Conservation (phyloP, 805 yeast genomes). For the Kluyveromyces wickerhamii region DNA sequence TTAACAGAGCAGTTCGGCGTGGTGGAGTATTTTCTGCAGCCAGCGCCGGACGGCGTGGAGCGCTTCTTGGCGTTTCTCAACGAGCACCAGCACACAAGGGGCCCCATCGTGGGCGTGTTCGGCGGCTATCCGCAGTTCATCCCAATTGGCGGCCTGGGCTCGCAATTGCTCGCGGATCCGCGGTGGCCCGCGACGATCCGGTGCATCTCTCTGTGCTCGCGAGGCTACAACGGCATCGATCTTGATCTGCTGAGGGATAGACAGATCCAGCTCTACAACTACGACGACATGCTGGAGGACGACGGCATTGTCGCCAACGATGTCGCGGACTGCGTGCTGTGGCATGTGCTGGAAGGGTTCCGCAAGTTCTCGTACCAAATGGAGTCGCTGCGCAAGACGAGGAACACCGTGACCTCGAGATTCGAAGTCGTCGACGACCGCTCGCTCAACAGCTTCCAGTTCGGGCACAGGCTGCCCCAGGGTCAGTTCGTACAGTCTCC, state of each 20-base stretch:
- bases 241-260: constrained; percentile 32
- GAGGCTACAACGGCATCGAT: constrained; percentile 50
- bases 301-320: constrained; percentile 46
- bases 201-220: constrained; percentile 46
- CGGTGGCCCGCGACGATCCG: constrained; percentile 38
- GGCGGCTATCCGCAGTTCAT: constrained; percentile 53
- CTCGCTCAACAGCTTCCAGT: constrained; percentile 29
- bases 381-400: constrained; percentile 22
- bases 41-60: background rate
- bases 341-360: constrained; percentile 46
- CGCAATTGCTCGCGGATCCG: constrained; percentile 32
- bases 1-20: background rate
- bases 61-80: constrained; percentile 1
- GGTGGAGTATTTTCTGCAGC: background rate
- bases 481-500: constrained; percentile 39
- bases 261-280: constrained; percentile 40
- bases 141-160: constrained; percentile 42
- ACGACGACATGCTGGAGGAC: constrained; percentile 18
- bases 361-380: constrained; percentile 40
- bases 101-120: constrained; percentile 31
- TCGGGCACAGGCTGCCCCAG: constrained; percentile 34
- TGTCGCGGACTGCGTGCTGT: constrained; percentile 57
- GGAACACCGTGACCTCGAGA: constrained; percentile 38
- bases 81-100: background rate
- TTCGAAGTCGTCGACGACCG: constrained; percentile 21